Conservation (phyloP, 73 alveolate species). For the Blepharisma japonicum region DNA sequence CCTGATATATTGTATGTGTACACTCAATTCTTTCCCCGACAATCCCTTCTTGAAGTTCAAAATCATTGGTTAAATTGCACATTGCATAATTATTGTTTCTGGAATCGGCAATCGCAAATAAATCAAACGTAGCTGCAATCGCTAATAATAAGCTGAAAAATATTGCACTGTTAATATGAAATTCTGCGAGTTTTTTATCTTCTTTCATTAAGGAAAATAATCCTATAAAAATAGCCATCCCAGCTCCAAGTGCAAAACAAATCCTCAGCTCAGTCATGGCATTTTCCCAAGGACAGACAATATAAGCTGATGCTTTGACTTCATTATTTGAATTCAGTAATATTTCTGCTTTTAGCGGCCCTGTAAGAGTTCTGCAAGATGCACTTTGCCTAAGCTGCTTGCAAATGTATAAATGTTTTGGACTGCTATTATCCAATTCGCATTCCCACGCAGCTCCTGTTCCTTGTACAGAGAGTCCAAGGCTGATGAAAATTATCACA, state of each 20-base stretch:
- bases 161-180: background rate
- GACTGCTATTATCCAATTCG: background rate
- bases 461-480: background rate
- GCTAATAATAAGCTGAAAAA: conserved; percentile 12
- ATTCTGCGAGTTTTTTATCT: conserved; percentile 23
- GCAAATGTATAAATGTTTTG: background rate
- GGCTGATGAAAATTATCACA: background rate
- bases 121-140: conserved; percentile 15
- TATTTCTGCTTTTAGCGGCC: conserved; percentile 10
- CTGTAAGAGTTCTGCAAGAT: conserved; percentile 20
- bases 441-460: conserved; percentile 27
- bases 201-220: conserved; percentile 5
- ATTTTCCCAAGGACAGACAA: conserved; percentile 27
- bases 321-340: background rate
- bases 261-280: conserved; percentile 10
- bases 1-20: background rate
- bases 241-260: background rate
- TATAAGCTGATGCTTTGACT: conserved; percentile 14
- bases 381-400: background rate
- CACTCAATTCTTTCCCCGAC: conserved; percentile 22
- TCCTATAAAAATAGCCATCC: background rate
- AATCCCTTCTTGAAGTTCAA: background rate
- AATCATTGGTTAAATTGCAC: conserved; percentile 11
- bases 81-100: background rate
- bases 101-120: background rate